Evolutionary conservation across 768 basidiomycete genomes (phyloP), one percentile per base, ranked within the genome.

Genomic region (Rickenella mellea): DNA sequence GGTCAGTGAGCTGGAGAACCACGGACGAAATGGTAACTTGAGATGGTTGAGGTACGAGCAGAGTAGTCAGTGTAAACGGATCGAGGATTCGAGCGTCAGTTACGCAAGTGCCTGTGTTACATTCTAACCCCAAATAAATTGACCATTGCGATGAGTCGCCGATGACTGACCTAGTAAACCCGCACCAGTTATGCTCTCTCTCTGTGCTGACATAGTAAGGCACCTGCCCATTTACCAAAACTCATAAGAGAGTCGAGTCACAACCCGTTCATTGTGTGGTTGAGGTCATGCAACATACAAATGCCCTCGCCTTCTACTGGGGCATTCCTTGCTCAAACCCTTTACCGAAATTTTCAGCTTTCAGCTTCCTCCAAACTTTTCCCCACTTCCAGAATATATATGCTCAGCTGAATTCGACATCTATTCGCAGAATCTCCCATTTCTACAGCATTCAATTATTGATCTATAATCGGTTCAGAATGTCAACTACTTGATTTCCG

Each of bases 21-120:
- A 55, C 31, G 49, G 57, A 17, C 53, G 54, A 40, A 43, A 42
- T 0, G 50, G 68, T 0, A 67, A 60, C 19, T 58, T 91, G 40
- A 76, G 78, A 48, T 99, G 90, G 79, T 88, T 96, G 19, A 69
- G 82, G 50, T 99, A 99, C 60, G 91, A 88, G 57, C 94, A 98
- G 63, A 98, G 92, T 56, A 85, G 79, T 54, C 67, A 72, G 43
- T 91, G 87, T 55, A 49, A 66, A 49, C 75, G 62, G 14, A 55
- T 84, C 41, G 62, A 68, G 36, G 88, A 92, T 59, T 88, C 84
- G 26, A 97, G 94, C 55, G 96, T 99, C 17, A 94, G 91, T 61
- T 99, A 99, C 56, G 93, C 92, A 6, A 94, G 92, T 57, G 96
- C 82, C 24, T 91, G 80, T 63, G 64, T 89, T 32, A 70, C 66